Conservation (phyloP, 495 filamentous ascomycete species). For the Neurospora pannonica region DNA sequence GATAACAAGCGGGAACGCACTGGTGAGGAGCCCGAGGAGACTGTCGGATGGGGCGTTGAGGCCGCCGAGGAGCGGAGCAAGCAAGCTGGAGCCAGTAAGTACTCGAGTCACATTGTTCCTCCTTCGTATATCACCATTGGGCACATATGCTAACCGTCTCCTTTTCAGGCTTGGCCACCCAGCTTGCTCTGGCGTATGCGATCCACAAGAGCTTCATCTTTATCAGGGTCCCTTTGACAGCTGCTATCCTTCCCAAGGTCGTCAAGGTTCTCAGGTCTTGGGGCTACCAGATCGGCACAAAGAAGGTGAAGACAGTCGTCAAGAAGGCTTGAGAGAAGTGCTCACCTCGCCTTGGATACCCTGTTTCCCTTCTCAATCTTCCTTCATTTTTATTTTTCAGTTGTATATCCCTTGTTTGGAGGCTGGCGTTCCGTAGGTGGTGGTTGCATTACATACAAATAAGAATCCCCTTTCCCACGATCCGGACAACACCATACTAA, state of each 20-base stretch:
- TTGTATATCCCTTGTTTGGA: neutral
- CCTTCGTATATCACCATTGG: neutral
- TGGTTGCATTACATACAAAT: conserved; percentile 5
- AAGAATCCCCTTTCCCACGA: conserved; percentile 4
- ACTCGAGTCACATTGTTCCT: neutral
- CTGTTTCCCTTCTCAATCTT: neutral
- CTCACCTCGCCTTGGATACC: neutral
- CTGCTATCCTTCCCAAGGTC: conserved; percentile 82
- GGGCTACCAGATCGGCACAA: conserved; percentile 59
- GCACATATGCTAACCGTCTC: neutral
- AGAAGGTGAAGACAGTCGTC: conserved; percentile 10
- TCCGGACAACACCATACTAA: neutral
- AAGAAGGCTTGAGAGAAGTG: neutral
- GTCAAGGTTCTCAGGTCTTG: conserved; percentile 76
- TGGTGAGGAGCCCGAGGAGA: conserved; percentile 22
- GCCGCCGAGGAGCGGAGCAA: conserved; percentile 39
- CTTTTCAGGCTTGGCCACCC: conserved; percentile 50
- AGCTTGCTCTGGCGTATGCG: conserved; percentile 88
- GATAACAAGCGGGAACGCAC: conserved; percentile 19
- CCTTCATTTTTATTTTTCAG: neutral
- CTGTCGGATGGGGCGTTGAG: conserved; percentile 43
- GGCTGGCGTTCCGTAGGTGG: conserved; percentile 5
- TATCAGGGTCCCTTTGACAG: conserved; percentile 79
- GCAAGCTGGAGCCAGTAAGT: conserved; percentile 45
- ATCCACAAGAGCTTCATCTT: conserved; percentile 99